A percentile compares a stretch with the other conserved stretches of the same genome.
Conservation (phyloP, 345 rosid species). For the Ceriops zippeliana region DNA sequence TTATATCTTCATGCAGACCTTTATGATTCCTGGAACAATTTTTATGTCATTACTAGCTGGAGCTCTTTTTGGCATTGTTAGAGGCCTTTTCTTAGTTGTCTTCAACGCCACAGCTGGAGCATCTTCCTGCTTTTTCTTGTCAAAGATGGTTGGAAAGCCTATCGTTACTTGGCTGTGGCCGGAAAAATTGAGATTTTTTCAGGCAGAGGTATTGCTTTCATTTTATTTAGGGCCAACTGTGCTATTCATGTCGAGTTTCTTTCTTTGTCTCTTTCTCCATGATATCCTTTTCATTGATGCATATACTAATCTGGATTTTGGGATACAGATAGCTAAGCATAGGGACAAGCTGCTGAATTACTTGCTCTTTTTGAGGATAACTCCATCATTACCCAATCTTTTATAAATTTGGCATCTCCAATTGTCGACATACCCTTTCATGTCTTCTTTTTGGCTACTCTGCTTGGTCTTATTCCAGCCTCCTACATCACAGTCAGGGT, state of each 20-base stretch:
- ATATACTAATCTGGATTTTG: background rate
- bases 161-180: conserved; percentile 93
- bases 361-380: conserved; percentile 91
- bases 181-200: conserved; percentile 87
- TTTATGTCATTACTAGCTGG: conserved; percentile 98
- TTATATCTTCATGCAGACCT: conserved; percentile 97
- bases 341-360: conserved; percentile 90
- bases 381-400: conserved; percentile 91
- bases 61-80: conserved; percentile 84
- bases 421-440: conserved; percentile 93
- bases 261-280: no score
- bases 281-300: no score
- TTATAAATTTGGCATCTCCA: conserved; percentile 94
- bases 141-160: conserved; percentile 92
- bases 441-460: conserved; percentile 83
- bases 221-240: background rate
- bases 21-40: conserved; percentile 98
- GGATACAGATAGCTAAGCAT: conserved; percentile 72
- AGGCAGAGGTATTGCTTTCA: conserved; percentile 64
- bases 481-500: conserved; percentile 89
- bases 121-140: conserved; percentile 81
- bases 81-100: conserved; percentile 83
- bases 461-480: conserved; percentile 89
- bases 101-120: conserved; percentile 94
- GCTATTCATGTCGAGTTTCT: background rate